Evolutionary conservation across 257 asterid genomes (phyloP).

Genomic region (Solanum gracilifrons): DNA sequence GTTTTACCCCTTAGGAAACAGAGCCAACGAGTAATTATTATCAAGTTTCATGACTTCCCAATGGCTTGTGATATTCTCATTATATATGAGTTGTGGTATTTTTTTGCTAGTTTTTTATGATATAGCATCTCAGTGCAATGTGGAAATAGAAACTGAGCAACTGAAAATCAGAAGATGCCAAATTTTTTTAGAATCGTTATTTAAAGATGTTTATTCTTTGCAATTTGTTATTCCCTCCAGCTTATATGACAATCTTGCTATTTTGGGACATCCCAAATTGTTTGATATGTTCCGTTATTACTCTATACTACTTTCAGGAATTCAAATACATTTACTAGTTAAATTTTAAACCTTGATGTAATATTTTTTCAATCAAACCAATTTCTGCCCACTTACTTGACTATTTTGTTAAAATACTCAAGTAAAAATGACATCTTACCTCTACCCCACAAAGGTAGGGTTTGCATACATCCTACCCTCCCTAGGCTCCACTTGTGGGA

Average conservation of each 20-base stretch:
- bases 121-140: background rate
- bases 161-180: background rate
- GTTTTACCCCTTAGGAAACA: background rate
- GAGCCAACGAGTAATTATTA: background rate
- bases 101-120: background rate
- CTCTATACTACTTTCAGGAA: background rate
- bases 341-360: background rate
- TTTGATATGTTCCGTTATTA: background rate
- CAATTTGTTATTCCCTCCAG: background rate
- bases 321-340: background rate
- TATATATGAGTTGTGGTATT: background rate
- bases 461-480: background rate
- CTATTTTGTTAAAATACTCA: background rate
- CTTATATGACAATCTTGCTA: background rate
- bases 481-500: background rate
- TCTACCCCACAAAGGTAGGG: background rate
- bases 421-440: background rate
- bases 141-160: background rate
- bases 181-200: background rate
- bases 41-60: background rate
- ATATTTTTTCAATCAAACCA: background rate
- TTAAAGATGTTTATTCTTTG: background rate
- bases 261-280: background rate
- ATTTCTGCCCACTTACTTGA: background rate
- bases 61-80: background rate